These are phyloP conservation scores for Saccharomyces hybrid DNA, from an alignment of 1,139 yeast genomes.

Conservation along the genomic window DNA sequence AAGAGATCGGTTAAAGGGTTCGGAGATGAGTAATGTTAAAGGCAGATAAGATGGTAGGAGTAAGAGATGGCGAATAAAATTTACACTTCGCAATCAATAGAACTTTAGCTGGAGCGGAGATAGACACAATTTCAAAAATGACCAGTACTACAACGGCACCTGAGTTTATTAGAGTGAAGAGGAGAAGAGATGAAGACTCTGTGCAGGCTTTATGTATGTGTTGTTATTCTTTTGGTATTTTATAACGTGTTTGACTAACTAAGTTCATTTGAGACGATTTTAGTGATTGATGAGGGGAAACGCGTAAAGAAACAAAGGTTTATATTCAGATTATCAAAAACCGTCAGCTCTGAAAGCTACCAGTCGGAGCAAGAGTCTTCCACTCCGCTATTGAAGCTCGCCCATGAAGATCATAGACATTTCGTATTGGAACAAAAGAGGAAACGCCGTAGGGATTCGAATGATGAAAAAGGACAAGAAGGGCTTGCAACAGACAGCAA, in stretches of 20 bases:
- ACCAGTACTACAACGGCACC: constrained; percentile 33
- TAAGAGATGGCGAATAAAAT: neutral
- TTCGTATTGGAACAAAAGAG: constrained; percentile 26
- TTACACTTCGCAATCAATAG: neutral
- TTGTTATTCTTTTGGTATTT: constrained; percentile 1
- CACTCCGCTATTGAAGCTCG: constrained; percentile 26
- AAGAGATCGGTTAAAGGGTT: neutral
- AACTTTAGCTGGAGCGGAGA: neutral
- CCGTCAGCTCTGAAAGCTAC: constrained; percentile 24
- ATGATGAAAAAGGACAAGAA: neutral
- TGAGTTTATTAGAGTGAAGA: constrained; percentile 65
- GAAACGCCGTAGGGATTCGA: constrained; percentile 13
- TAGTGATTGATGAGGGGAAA: constrained; percentile 35
- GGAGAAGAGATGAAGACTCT: constrained; percentile 81
- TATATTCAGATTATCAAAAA: constrained; percentile 31
- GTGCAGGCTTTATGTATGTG: constrained; percentile 60
- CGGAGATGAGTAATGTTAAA: neutral
- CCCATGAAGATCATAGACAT: constrained; percentile 22
- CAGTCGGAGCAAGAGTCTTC: constrained; percentile 9
- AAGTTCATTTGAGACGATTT: constrained; percentile 8
- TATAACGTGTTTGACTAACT: constrained; percentile 11
- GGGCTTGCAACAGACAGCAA: neutral
- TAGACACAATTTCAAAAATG: constrained; percentile 1
- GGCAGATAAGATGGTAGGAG: neutral
- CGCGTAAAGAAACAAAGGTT: constrained; percentile 31